Evolutionary conservation across 1,284 basidiomycete species (phyloP).

Genomic region (Mycena sp.): DNA sequence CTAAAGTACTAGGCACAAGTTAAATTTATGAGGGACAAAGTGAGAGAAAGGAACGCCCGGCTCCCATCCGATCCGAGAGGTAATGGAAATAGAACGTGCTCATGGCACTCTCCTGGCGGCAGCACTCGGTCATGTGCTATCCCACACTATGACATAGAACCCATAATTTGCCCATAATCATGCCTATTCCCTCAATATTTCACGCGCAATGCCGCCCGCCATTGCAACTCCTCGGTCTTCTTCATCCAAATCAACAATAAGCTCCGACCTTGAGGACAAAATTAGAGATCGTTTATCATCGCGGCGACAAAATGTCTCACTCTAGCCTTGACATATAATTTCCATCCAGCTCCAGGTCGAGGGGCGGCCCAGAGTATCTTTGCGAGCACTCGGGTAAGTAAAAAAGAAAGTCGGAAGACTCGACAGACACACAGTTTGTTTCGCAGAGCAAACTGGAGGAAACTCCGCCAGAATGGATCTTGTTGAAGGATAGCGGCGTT

Average conservation of each 20-base stretch:
- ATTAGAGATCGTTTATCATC: no score
- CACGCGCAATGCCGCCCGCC: conserved; percentile 49
- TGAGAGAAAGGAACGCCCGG: no score
- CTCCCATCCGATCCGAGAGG: no score
- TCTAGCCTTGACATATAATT: conserved; percentile 57
- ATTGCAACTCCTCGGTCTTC: conserved; percentile 46
- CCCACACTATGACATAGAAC: no score
- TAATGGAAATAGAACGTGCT: no score
- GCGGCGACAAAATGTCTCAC: conserved; percentile 44
- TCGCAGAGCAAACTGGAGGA: conserved; percentile 53
- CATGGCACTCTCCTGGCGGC: no score
- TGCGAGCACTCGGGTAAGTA: not conserved
- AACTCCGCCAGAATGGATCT: conserved; percentile 58
- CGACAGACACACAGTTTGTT: conserved; percentile 48
- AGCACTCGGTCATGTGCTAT: no score
- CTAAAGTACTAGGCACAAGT: no score
- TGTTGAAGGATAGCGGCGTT: conserved; percentile 49
- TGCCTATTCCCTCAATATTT: conserved; percentile 46
- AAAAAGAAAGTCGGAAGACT: not conserved
- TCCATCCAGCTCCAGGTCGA: conserved; percentile 52
- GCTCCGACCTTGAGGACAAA: conserved; percentile 43
- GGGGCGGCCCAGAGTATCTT: conserved; percentile 52
- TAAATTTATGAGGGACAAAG: no score
- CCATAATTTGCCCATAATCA: no score
- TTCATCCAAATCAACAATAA: conserved; percentile 37